These are phyloP conservation scores for Alternaria postmessia DNA, from an alignment of 2,329 filamentous ascomycete genomes.

Conservation along the genomic window DNA sequence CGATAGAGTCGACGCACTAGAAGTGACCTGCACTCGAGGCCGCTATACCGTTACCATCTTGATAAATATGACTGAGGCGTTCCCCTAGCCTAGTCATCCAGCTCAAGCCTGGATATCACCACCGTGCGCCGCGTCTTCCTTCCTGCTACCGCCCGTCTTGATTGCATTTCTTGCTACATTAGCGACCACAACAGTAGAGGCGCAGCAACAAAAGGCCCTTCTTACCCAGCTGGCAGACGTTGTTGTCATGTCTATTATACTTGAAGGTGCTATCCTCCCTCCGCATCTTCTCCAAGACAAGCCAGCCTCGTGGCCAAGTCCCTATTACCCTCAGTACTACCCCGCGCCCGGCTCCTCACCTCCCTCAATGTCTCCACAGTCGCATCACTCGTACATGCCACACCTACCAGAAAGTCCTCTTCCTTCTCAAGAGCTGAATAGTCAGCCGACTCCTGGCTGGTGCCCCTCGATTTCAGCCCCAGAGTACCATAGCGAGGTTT, in stretches of 20 bases:
- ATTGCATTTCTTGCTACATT: conserved; percentile 20
- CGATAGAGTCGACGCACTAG: conserved; percentile 48
- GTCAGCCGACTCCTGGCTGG: conserved; percentile 40
- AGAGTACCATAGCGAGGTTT: conserved; percentile 40
- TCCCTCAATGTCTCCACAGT: conserved; percentile 44
- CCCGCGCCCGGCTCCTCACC: conserved; percentile 39
- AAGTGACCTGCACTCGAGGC: conserved; percentile 27
- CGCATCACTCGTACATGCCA: conserved; percentile 38
- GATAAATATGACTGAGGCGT: conserved; percentile 36
- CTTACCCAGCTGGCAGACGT: conserved; percentile 14
- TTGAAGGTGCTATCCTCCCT: conserved; percentile 47
- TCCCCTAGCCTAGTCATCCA: conserved; percentile 25
- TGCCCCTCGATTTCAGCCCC: conserved; percentile 42
- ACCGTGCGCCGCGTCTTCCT: conserved; percentile 15
- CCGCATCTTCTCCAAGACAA: conserved; percentile 43
- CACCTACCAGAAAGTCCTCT: conserved; percentile 39
- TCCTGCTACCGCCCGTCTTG: conserved; percentile 16
- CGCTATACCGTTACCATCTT: conserved; percentile 26
- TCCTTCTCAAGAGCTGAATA: conserved; percentile 35
- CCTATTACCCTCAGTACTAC: conserved; percentile 38
- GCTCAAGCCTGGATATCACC: conserved; percentile 16
- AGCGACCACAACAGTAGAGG: conserved; percentile 20
- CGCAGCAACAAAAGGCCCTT: conserved; percentile 25
- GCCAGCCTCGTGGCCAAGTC: conserved; percentile 38
- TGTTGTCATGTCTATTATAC: conserved; percentile 45